Evolutionary conservation across 768 basidiomycete genomes (phyloP).

Genomic region (Strobilomyces dryophilus): DNA sequence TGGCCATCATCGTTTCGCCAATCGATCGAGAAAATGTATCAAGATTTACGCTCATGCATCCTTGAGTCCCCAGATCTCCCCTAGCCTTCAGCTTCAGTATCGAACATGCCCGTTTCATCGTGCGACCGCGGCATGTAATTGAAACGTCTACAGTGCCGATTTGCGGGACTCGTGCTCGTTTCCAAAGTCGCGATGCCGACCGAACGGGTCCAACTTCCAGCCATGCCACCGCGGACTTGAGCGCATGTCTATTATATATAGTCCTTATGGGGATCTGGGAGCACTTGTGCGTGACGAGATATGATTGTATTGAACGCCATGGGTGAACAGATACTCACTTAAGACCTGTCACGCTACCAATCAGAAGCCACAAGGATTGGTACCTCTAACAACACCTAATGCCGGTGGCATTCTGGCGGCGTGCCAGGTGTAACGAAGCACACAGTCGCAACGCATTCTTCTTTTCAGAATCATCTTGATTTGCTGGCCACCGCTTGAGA

Average conservation of each 20-base stretch:
- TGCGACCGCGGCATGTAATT: conserved; percentile 10
- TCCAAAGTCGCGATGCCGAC: neutral
- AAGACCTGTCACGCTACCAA: neutral
- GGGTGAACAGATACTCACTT: conserved; percentile 5
- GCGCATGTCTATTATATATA: conserved; percentile 9
- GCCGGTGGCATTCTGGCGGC: neutral
- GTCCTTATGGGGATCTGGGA: conserved; percentile 3
- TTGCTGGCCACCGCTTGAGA: neutral
- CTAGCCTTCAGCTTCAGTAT: conserved; percentile 5
- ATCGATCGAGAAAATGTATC: conserved; percentile 20
- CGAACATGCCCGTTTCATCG: conserved; percentile 2
- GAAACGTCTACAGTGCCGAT: conserved; percentile 15
- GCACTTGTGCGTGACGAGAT: conserved; percentile 3
- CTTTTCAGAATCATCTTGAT: neutral
- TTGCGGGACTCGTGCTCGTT: conserved; percentile 1
- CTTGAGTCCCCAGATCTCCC: conserved; percentile 14
- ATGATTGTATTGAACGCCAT: conserved; percentile 9
- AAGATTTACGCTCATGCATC: conserved; percentile 14
- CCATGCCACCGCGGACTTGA: conserved; percentile 20
- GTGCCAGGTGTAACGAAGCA: neutral
- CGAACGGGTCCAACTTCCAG: conserved; percentile 4
- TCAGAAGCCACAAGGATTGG: neutral
- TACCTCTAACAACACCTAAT: neutral
- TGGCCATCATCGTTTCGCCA: conserved; percentile 5
- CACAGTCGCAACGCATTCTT: neutral